phyloP scores from a whole-genome alignment of 805 yeast species.

The Sungouiella blattae region DNA sequence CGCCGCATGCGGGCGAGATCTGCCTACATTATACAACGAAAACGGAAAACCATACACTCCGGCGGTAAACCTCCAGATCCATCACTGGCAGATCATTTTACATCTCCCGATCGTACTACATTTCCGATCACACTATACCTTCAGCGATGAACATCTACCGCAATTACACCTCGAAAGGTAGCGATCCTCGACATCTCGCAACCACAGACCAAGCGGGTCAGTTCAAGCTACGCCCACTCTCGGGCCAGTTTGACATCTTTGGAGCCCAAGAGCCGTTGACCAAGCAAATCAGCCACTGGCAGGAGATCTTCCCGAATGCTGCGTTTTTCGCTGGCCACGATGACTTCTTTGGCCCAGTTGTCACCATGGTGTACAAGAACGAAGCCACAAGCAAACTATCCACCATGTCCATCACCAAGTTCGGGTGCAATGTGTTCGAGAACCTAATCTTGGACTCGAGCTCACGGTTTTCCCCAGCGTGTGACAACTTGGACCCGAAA shows the following conservation, averaged over 20 bases:
- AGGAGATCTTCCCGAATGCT: constrained; percentile 41
- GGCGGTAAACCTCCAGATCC: no score
- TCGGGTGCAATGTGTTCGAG: constrained; percentile 55
- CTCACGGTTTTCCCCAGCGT: constrained; percentile 77
- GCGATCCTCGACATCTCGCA: constrained; percentile 17
- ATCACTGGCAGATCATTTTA: no score
- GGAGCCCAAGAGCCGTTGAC: not conserved
- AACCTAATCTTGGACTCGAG: constrained; percentile 14
- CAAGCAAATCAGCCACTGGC: constrained; percentile 31
- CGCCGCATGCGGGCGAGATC: not conserved
- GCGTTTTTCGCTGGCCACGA: constrained; percentile 55
- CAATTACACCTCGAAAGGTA: constrained; percentile 37
- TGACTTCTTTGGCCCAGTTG: constrained; percentile 38
- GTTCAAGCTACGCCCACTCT: constrained; percentile 21
- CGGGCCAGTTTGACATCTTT: constrained; percentile 22
- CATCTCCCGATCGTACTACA: not conserved
- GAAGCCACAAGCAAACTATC: constrained; percentile 44
- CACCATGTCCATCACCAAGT: constrained; percentile 54
- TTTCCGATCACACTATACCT: no score
- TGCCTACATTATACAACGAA: not conserved
- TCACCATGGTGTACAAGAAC: constrained; percentile 50
- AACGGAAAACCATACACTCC: not conserved
- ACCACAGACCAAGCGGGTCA: constrained; percentile 7
- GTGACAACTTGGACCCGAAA: constrained; percentile 56
- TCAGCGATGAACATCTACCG: constrained; percentile 38